A percentile compares a stretch with the other conserved stretches of the same genome.
phyloP scores from a whole-genome alignment of 2,329 filamentous ascomycete genomes.

The Trichoderma simmonsii region DNA sequence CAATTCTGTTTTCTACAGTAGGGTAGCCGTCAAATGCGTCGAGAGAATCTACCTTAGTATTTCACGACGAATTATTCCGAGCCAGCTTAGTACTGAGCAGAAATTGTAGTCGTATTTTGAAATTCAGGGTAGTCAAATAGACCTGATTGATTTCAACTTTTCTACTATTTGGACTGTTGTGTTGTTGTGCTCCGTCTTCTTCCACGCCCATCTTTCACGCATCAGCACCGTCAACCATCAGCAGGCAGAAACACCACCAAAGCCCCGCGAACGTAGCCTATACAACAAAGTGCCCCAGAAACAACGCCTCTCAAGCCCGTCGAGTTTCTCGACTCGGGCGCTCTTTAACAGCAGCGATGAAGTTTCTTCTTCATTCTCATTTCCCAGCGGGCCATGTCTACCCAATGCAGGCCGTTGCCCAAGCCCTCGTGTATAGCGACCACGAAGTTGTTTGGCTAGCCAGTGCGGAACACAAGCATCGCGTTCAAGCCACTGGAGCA shows the following conservation, averaged over 20 bases:
- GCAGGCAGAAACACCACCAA: not conserved
- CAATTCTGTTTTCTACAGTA: not conserved
- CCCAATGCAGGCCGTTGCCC: conserved; percentile 39
- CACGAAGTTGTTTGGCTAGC: conserved; percentile 40
- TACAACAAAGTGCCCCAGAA: not conserved
- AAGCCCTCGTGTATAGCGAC: conserved; percentile 36
- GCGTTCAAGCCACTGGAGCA: conserved; percentile 35
- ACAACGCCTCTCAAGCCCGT: not conserved
- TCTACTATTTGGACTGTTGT: not conserved
- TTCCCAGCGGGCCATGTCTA: conserved; percentile 40
- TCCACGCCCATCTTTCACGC: too few relatives aligned
- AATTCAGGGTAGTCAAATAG: not conserved
- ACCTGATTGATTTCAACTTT: too few relatives aligned
- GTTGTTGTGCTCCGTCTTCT: not conserved
- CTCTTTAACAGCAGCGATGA: conserved; percentile 26
- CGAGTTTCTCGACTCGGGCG: not conserved
- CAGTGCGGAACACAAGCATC: conserved; percentile 32
- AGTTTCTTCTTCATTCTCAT: conserved; percentile 39
- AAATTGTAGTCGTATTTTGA: not conserved
- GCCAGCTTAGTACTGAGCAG: not conserved
- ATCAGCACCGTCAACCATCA: not conserved
- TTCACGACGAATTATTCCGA: not conserved
- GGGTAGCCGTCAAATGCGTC: not conserved
- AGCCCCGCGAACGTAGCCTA: not conserved
- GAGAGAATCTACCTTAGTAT: not conserved